phyloP scores from a whole-genome alignment of 2,329 filamentous ascomycete species.

The Epichloe scottii region DNA sequence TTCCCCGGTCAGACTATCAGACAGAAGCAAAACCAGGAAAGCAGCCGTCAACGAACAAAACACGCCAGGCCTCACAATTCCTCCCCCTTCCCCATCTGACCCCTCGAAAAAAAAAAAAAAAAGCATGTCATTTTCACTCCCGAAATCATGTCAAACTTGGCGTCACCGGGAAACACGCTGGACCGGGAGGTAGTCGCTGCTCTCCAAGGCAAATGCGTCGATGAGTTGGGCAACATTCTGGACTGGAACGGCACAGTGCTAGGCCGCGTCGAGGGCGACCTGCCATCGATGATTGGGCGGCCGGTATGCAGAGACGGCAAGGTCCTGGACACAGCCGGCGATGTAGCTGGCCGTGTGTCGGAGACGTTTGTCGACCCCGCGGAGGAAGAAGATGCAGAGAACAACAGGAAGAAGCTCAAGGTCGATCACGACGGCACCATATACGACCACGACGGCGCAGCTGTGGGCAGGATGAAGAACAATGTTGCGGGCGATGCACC shows the following conservation, averaged over 20 bases:
- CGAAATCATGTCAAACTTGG: constrained; percentile 25
- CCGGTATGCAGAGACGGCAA: constrained; percentile 33
- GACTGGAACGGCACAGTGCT: constrained; percentile 37
- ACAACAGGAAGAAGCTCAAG: constrained; percentile 36
- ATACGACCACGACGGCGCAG: constrained; percentile 41
- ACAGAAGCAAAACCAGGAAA: neutral
- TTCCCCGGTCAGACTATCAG: neutral
- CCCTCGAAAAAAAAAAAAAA: neutral
- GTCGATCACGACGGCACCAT: constrained; percentile 47
- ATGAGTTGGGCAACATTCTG: constrained; percentile 42
- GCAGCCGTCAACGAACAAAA: neutral
- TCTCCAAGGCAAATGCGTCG: constrained; percentile 34
- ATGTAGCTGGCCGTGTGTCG: constrained; percentile 64
- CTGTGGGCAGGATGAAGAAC: constrained; percentile 48
- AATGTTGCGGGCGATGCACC: neutral
- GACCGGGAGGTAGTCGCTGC: constrained; percentile 21
- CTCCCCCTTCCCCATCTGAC: too few species aligned
- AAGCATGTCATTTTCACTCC: neutral
- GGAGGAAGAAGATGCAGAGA: neutral
- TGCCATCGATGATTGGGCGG: constrained; percentile 41
- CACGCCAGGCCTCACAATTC: neutral
- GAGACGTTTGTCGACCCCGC: constrained; percentile 23
- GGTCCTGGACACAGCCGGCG: constrained; percentile 63
- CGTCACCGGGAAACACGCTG: constrained; percentile 19
- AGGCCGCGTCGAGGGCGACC: constrained; percentile 39